Evolutionary conservation across 164 flowering plant species (phyloP), one percentile per base, ranked within the genome.

Genomic region (Magnolia changhungtana): DNA sequence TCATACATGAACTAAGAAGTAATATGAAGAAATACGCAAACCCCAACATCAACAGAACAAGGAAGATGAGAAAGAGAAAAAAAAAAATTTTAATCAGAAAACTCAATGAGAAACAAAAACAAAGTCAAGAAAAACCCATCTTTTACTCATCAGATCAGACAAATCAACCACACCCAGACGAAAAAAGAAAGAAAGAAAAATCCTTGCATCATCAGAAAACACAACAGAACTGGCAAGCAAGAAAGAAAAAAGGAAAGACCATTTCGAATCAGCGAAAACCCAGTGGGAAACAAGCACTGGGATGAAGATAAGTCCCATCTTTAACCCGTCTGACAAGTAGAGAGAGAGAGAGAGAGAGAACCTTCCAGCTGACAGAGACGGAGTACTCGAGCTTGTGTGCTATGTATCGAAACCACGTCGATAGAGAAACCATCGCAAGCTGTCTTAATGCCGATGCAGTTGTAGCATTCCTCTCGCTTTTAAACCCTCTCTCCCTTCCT

Each of bases 401-500:
- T 8, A 87, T 49, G 88, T 92, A 91, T 3, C 95, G 93, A 52
- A 67, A 66, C 97, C 91, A 92, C 19, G 89, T 90, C 77, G 89
- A 80, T 24, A 82, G 45, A 66, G 82, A 76, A 79, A 82, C 81
- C 86, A 85, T 85, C 49, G 63, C 80, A 79, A 71, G 71, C 71
- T 20, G 68, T 65, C 68, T 5, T 2, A 65, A 65, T 20, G 68
- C 37, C 29, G 9, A 20, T 7, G 68, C 68, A 65, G 68, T 23
- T 1, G 37, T 10, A 21, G 19, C 59, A 18, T 19, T 9, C 55
- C 59, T 50, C 29, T 50, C 76, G 29, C 71, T n/a, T 64, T 37
- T 37, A 37, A 37, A 37, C 45, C 45, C 45, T 37, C 45, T 37
- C 45, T 37, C 45, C 4, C 45, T 37, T 5, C 7, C 45, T 37